These are phyloP conservation scores for Mucor saturninus DNA, from an alignment of 371 early-diverging fungal species.

Conservation along the genomic window DNA sequence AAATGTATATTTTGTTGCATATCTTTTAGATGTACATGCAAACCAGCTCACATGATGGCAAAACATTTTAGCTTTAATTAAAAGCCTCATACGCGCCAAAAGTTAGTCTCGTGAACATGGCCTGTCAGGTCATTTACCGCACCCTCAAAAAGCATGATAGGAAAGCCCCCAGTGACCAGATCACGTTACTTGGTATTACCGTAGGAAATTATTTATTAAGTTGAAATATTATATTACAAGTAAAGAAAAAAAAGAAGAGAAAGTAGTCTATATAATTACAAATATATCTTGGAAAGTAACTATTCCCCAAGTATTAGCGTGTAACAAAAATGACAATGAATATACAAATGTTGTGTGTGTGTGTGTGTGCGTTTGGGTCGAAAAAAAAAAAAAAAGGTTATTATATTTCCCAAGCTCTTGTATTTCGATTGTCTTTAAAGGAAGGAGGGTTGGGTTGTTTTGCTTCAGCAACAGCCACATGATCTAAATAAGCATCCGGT, in stretches of 20 bases:
- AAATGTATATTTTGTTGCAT: too few species aligned
- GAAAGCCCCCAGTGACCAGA: not conserved
- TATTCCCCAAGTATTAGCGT: not conserved
- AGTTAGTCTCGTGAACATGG: not conserved
- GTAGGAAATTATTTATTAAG: too few species aligned
- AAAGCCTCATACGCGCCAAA: constrained; percentile 4
- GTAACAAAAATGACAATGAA: constrained; percentile 1
- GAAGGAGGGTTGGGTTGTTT: constrained; percentile 4
- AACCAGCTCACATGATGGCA: not conserved
- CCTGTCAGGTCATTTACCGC: constrained; percentile 4
- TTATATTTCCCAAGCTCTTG: constrained; percentile 9
- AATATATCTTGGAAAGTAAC: not conserved
- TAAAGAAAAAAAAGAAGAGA: not conserved
- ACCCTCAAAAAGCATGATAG: not conserved
- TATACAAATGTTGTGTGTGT: not conserved
- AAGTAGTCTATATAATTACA: not conserved
- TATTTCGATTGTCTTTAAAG: not conserved
- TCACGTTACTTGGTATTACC: too few species aligned
- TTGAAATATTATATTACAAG: not conserved
- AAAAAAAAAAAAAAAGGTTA: constrained; percentile 1
- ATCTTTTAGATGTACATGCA: too few species aligned
- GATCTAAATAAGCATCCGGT: constrained; percentile 45
- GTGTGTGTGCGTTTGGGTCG: not conserved
- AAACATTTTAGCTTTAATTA: not conserved
- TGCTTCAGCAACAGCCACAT: constrained; percentile 29